phyloP scores from a whole-genome alignment of 2,329 filamentous ascomycete species.

The Helotiales sp. region DNA sequence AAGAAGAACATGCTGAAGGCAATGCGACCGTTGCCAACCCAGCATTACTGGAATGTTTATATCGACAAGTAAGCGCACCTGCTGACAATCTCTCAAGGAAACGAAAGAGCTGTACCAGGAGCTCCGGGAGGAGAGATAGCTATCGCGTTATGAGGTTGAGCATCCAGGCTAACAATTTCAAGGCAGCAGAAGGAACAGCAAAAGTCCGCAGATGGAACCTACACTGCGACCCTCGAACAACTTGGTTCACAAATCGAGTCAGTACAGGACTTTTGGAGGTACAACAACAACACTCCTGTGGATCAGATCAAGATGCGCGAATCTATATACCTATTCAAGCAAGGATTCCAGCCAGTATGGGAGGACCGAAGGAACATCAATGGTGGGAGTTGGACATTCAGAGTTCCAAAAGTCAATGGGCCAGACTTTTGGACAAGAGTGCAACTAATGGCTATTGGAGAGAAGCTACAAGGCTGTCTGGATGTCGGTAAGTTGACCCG shows the following conservation, averaged over 20 bases:
- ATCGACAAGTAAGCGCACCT: slow-evolving; percentile 54
- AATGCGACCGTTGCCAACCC: slow-evolving; percentile 70
- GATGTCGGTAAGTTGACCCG: slow-evolving; percentile 58
- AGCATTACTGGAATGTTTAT: slow-evolving; percentile 78
- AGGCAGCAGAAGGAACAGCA: slow-evolving; percentile 36
- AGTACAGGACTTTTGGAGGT: slow-evolving; percentile 82
- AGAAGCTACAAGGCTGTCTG: slow-evolving; percentile 73
- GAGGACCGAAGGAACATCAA: slow-evolving; percentile 83
- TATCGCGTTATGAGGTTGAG: too few species aligned
- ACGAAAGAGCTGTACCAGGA: too few species aligned
- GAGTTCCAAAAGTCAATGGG: slow-evolving; percentile 73
- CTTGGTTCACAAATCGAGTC: slow-evolving; percentile 70
- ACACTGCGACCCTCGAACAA: slow-evolving; percentile 52
- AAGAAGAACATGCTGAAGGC: slow-evolving; percentile 82
- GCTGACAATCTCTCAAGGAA: neutral
- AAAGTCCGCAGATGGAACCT: slow-evolving; percentile 38
- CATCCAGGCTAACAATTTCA: neutral
- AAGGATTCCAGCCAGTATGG: slow-evolving; percentile 75
- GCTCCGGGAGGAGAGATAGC: too few species aligned
- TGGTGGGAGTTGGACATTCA: slow-evolving; percentile 91
- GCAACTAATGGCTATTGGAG: slow-evolving; percentile 79
- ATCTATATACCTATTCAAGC: slow-evolving; percentile 77
- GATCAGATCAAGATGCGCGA: slow-evolving; percentile 75
- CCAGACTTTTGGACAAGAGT: slow-evolving; percentile 80
- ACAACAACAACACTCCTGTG: slow-evolving; percentile 79